Evolutionary conservation across 2,329 filamentous ascomycete genomes (phyloP), one percentile per base, ranked within the genome.

Genomic region (Colletotrichum caudatum): DNA sequence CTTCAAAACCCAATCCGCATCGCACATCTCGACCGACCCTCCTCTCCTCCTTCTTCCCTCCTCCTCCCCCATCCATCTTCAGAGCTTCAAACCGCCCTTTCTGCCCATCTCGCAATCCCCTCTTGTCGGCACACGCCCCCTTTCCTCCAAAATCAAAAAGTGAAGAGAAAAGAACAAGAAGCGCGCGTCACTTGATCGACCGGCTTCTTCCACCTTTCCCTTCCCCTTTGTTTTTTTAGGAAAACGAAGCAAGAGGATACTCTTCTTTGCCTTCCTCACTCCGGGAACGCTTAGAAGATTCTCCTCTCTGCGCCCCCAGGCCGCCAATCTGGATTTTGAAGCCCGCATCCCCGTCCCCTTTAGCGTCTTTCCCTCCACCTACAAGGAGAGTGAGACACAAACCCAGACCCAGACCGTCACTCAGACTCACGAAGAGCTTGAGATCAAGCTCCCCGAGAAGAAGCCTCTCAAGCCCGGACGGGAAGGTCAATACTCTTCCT

Each of bases 311-410:
- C 90, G 86, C 86, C 84, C 84, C 78, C 91, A 93, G 91, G 91
- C 92, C 92, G 94, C 88, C 94, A 98, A 94, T 89, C 95, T 98
- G 95, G 95, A 98, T 94, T 98, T 97, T 96, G 95, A 97, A 93
- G 94, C 95, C 87, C 93, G 94, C 87, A 93, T 98, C 87, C 94
- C 95, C 89, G 96, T 98, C 87, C 95, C 95, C 88, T 97, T 98
- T 92, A 98, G 94, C 93, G 93, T 98, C 93, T 98, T 98, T 91
- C 95, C 95, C 89, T 97, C 94, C 86, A 94, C 94, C 86, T 98
- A 98, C 90, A 91, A 93, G 84, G 88, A 87, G 83, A 82, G 82
- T 80, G 82, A 79, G 73, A 80, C 79, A 67, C 74, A 76, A 67
- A 79, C 78, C 53, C 64, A 71, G 48, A 69, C 73, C 86, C 87